These are phyloP conservation scores for Podospora pseudoanserina DNA, from an alignment of 495 filamentous ascomycete genomes.

Conservation along the genomic window DNA sequence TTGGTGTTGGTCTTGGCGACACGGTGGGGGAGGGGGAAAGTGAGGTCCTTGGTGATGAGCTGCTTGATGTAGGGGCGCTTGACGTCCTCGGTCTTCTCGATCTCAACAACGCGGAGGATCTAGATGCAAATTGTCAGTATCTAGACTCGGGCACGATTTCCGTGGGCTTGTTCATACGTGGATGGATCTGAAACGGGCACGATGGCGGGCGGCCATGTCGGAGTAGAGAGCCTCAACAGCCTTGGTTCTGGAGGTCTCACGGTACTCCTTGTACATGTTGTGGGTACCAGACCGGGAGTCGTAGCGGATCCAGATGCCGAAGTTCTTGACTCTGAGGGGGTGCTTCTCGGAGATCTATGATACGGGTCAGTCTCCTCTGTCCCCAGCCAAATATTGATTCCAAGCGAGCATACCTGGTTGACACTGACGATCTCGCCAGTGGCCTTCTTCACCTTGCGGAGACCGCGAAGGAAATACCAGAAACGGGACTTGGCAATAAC, in stretches of 20 bases:
- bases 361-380: conserved; percentile 7
- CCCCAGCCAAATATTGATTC: conserved; percentile 8
- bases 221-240: conserved; percentile 97
- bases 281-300: conserved; percentile 99
- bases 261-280: conserved; percentile 99
- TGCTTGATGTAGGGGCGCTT: conserved; percentile 99
- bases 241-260: conserved; percentile 91
- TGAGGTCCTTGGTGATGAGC: conserved; percentile 87
- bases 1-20: conserved; percentile 70
- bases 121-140: conserved; percentile 37
- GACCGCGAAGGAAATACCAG: conserved; percentile 99
- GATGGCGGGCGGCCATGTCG: conserved; percentile 98
- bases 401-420: conserved; percentile 72
- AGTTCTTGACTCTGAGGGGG: conserved; percentile 99
- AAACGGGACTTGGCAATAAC: conserved; percentile 98
- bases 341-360: conserved; percentile 93
- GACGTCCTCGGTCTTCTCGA: conserved; percentile 87
- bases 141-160: background rate
- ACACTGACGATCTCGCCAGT: conserved; percentile 97
- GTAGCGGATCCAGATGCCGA: conserved; percentile 99
- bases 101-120: conserved; percentile 97
- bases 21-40: conserved; percentile 98
- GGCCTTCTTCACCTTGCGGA: conserved; percentile 99
- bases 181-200: conserved; percentile 93
- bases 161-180: conserved; percentile 62